Percentiles rank a stretch among this genome's conserved stretches.
These are phyloP conservation scores for Anastatica hierochuntica DNA, from an alignment of 345 rosid genomes.

Conservation along the genomic window DNA sequence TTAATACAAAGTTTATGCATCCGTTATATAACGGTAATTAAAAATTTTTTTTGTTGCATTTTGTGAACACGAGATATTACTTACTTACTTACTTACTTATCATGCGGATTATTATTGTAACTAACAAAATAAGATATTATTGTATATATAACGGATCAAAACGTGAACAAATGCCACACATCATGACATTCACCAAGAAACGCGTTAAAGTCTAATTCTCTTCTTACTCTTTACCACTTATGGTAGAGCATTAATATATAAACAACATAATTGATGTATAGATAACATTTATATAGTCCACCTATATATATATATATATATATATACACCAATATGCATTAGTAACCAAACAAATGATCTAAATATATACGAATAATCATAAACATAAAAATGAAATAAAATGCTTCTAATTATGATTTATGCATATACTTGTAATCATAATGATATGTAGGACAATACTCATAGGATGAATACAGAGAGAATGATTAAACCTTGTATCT, in stretches of 20 bases:
- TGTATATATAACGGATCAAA: conserved; percentile 13
- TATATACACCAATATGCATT: too few species aligned
- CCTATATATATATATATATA: neutral
- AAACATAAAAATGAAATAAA: too few species aligned
- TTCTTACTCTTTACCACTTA: conserved; percentile 11
- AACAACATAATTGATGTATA: neutral
- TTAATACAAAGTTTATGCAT: neutral
- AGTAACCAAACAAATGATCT: too few species aligned
- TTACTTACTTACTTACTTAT: conserved; percentile 1
- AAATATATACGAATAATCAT: too few species aligned
- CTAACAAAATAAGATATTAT: neutral
- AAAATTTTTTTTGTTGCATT: neutral
- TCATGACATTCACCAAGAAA: conserved; percentile 1
- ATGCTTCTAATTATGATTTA: too few species aligned
- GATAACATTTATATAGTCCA: too few species aligned
- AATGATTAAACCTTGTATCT: conserved; percentile 62
- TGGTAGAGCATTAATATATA: conserved; percentile 1
- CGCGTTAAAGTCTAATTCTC: conserved; percentile 8
- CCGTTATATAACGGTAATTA: conserved; percentile 11
- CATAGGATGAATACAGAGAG: neutral
- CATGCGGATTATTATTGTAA: conserved; percentile 11
- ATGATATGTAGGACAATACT: too few species aligned
- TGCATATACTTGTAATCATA: too few species aligned
- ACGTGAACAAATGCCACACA: conserved; percentile 21
- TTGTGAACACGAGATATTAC: conserved; percentile 16